Percentiles rank a stretch among this genome's conserved stretches.
Evolutionary conservation across 169 alveolate species (phyloP).

Genomic region (Plasmodium gallinaceum): DNA sequence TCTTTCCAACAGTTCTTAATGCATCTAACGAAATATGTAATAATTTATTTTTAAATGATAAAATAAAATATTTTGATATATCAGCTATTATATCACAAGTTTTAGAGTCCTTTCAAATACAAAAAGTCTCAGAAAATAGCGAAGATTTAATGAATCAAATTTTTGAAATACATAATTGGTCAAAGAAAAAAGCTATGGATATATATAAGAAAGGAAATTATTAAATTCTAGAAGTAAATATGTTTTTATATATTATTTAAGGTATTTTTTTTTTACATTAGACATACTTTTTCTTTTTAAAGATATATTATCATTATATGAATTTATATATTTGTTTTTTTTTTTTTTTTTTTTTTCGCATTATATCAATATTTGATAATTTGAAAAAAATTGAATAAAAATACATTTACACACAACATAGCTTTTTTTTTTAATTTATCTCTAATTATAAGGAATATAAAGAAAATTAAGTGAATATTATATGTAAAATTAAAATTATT

Average conservation of each 20-base stretch:
- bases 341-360: not conserved
- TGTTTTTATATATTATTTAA: not conserved
- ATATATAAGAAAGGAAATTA: constrained; percentile 4
- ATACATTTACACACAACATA: too few species aligned
- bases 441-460: too few species aligned
- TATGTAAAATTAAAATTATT: too few species aligned
- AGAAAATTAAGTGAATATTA: not conserved
- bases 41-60: constrained; percentile 79
- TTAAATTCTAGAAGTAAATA: not conserved
- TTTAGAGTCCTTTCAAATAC: constrained; percentile 51
- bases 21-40: constrained; percentile 91
- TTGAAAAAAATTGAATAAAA: too few species aligned
- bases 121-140: constrained; percentile 17
- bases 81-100: constrained; percentile 75
- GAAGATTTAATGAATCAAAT: constrained; percentile 68
- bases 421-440: too few species aligned
- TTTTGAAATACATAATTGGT: constrained; percentile 34
- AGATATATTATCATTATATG: not conserved
- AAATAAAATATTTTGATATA: constrained; percentile 79
- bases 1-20: constrained; percentile 88
- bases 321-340: not conserved
- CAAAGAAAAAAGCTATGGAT: constrained; percentile 34
- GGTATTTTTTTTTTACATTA: not conserved
- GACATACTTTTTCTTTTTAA: not conserved
- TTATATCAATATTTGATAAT: too few species aligned